phyloP scores from a whole-genome alignment of 306 rosid genomes.

The Cicer arietinum region DNA sequence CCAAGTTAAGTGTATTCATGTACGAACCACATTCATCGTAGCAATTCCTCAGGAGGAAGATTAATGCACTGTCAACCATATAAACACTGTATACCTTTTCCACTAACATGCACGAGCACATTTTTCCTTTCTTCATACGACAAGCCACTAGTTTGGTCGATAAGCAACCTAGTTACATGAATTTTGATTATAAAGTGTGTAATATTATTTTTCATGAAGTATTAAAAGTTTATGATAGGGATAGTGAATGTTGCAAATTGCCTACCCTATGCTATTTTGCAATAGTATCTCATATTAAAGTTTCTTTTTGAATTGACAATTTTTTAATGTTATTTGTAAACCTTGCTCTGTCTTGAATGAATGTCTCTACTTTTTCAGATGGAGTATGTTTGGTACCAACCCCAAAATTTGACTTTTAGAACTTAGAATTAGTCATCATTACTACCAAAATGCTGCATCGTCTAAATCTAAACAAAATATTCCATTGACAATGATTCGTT shows the following conservation, averaged over 20 bases:
- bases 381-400: too few species aligned
- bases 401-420: too few species aligned
- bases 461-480: slow-evolving; percentile 41
- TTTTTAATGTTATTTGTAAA: not conserved
- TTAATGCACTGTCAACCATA: slow-evolving; percentile 20
- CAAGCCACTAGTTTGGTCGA: slow-evolving; percentile 12
- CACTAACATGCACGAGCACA: not conserved
- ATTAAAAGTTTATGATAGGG: not conserved
- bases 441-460: slow-evolving; percentile 21
- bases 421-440: not conserved
- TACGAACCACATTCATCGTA: slow-evolving; percentile 13
- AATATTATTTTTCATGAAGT: not conserved
- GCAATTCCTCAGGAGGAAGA: not conserved
- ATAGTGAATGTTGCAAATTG: slow-evolving; percentile 28
- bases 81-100: slow-evolving; percentile 32
- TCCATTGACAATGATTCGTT: not conserved
- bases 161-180: not conserved
- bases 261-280: slow-evolving; percentile 13
- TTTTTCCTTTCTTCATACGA: not conserved
- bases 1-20: not conserved
- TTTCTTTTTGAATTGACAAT: slow-evolving; percentile 13
- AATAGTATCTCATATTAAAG: slow-evolving; percentile 11
- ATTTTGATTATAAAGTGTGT: not conserved
- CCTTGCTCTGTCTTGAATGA: not conserved
- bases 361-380: too few species aligned